phyloP scores from a whole-genome alignment of 2,329 filamentous ascomycete genomes.

The Basipetospora sp. region DNA sequence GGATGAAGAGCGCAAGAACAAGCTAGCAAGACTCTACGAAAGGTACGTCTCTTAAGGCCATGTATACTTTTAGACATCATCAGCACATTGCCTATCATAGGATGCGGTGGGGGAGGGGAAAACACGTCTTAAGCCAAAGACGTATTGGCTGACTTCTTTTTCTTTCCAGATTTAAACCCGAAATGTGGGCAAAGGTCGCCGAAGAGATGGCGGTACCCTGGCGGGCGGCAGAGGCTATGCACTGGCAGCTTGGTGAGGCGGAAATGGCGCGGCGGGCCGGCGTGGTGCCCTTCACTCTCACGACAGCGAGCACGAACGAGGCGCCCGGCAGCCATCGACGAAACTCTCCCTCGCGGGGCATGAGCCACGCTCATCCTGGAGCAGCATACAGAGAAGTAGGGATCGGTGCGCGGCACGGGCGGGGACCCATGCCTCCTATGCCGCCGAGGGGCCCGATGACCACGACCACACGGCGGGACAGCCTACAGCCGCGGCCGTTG shows the following conservation, averaged over 20 bases:
- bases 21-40: slow-evolving; percentile 84
- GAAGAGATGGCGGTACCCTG: slow-evolving; percentile 91
- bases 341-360: slow-evolving; percentile 23
- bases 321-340: slow-evolving; percentile 19
- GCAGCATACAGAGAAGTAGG: slow-evolving; percentile 18
- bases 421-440: slow-evolving; percentile 19
- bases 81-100: too few relatives aligned
- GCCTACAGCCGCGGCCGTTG: slow-evolving; percentile 18
- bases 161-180: slow-evolving; percentile 90
- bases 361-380: slow-evolving; percentile 31
- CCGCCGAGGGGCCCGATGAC: slow-evolving; percentile 21
- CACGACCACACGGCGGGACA: slow-evolving; percentile 30
- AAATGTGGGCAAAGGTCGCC: slow-evolving; percentile 95
- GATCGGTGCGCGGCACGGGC: slow-evolving; percentile 30
- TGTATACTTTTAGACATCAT: too few relatives aligned
- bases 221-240: slow-evolving; percentile 93
- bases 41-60: too few relatives aligned
- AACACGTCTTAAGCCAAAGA: too few relatives aligned
- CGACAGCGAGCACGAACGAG: slow-evolving; percentile 34
- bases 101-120: too few relatives aligned
- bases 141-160: too few relatives aligned
- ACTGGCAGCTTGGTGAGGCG: slow-evolving; percentile 85
- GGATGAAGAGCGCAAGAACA: slow-evolving; percentile 97
- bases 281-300: slow-evolving; percentile 65
- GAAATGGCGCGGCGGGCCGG: slow-evolving; percentile 91